Percentiles rank a stretch among this genome's conserved stretches.
phyloP scores from a whole-genome alignment of 2,329 filamentous ascomycete genomes.

The Neonectria ditissima region DNA sequence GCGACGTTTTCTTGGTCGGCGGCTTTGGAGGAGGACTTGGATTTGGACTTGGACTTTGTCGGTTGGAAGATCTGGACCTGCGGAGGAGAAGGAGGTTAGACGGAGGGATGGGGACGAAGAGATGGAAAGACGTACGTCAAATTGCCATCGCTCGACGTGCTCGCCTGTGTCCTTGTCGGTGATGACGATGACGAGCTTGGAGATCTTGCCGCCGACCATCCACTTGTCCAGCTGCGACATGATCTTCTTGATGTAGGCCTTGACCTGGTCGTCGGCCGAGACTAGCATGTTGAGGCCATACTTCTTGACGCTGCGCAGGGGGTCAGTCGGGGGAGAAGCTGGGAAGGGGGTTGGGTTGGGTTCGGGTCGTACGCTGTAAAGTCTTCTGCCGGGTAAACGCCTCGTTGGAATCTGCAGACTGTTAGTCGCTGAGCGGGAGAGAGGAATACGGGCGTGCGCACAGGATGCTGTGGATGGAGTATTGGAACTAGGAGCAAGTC shows the following conservation, averaged over 20 bases:
- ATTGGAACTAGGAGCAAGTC: conserved; percentile 78
- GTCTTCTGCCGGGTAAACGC: conserved; percentile 92
- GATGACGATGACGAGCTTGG: conserved; percentile 95
- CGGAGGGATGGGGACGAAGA: neutral
- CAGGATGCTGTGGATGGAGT: conserved; percentile 97
- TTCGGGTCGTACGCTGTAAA: conserved; percentile 80
- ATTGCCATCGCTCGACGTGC: conserved; percentile 97
- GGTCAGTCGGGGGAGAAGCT: conserved; percentile 15
- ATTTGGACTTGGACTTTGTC: conserved; percentile 57
- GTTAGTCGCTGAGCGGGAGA: conserved; percentile 10
- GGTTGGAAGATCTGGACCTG: conserved; percentile 56
- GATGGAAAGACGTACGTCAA: conserved; percentile 75
- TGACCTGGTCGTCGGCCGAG: conserved; percentile 96
- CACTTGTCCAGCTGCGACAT: conserved; percentile 98
- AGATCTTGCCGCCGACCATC: conserved; percentile 98
- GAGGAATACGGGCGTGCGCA: conserved; percentile 58
- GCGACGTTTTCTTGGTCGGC: conserved; percentile 78
- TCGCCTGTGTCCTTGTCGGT: conserved; percentile 97
- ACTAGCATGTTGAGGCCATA: conserved; percentile 99
- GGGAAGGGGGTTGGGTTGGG: neutral
- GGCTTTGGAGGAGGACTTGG: conserved; percentile 62
- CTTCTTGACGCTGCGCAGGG: conserved; percentile 79
- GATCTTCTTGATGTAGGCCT: conserved; percentile 99
- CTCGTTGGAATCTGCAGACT: conserved; percentile 79
- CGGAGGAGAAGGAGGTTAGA: conserved; percentile 20